Percentiles rank a stretch among this genome's conserved stretches.
Conservation (phyloP, 2,329 filamentous ascomycete species). For the Rhynchosporium graminicola region DNA sequence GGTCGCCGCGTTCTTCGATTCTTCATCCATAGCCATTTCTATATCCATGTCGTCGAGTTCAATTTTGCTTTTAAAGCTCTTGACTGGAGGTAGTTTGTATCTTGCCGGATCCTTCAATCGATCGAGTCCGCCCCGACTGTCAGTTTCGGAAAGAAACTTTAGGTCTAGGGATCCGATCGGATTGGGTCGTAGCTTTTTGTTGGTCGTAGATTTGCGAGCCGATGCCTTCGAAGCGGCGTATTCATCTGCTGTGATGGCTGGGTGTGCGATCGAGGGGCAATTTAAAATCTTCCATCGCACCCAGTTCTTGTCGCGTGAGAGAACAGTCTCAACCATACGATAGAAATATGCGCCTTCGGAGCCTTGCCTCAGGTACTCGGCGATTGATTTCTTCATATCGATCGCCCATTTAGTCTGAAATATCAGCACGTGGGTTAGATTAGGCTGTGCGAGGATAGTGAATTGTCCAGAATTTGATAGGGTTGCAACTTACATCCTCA, state of each 20-base stretch:
- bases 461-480: neutral
- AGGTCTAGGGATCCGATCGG: slow-evolving; percentile 75
- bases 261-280: slow-evolving; percentile 81
- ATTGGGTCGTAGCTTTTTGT: slow-evolving; percentile 67
- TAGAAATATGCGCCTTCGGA: slow-evolving; percentile 89
- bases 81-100: slow-evolving; percentile 68
- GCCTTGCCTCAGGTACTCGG: slow-evolving; percentile 78
- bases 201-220: slow-evolving; percentile 66
- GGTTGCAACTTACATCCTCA: slow-evolving; percentile 68
- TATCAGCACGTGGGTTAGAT: slow-evolving; percentile 4
- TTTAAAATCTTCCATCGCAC: slow-evolving; percentile 96
- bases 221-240: slow-evolving; percentile 70
- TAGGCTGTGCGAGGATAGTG: neutral
- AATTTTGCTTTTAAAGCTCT: slow-evolving; percentile 72
- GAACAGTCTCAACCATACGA: slow-evolving; percentile 94
- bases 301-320: slow-evolving; percentile 97
- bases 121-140: slow-evolving; percentile 62
- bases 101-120: slow-evolving; percentile 67
- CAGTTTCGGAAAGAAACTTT: slow-evolving; percentile 72
- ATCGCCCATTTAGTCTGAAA: slow-evolving; percentile 77
- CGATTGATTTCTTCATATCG: slow-evolving; percentile 76
- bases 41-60: slow-evolving; percentile 82
- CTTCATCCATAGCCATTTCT: slow-evolving; percentile 70
- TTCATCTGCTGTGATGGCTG: slow-evolving; percentile 66
- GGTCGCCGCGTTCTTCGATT: slow-evolving; percentile 57